Evolutionary conservation across 306 rosid species (phyloP).

Genomic region (Cyamopsis tetragonoloba): DNA sequence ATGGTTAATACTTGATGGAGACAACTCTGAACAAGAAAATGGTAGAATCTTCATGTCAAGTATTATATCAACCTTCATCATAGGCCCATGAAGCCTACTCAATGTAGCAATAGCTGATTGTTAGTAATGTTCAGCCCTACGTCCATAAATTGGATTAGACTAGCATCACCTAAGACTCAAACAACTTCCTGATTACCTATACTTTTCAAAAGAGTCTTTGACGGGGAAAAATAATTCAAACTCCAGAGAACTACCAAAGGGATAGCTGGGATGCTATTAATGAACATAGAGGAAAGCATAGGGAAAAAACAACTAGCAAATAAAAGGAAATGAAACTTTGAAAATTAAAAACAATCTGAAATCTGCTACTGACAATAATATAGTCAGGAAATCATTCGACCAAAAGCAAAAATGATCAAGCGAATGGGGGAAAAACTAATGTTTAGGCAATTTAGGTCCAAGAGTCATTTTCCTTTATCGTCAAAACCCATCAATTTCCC

Average conservation of each 20-base stretch:
- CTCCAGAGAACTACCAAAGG: background rate
- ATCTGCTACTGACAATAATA: background rate
- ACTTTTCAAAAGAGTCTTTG: background rate
- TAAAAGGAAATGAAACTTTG: background rate
- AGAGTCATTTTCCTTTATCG: background rate
- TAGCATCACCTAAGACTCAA: background rate
- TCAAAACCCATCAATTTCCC: background rate
- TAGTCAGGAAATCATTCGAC: background rate
- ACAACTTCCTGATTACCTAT: background rate
- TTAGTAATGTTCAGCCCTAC: background rate
- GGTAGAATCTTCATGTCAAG: background rate
- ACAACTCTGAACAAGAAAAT: background rate
- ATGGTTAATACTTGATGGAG: background rate
- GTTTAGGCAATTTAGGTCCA: background rate
- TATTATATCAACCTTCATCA: background rate
- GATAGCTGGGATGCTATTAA: background rate
- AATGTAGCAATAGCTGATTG: background rate
- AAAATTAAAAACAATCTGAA: background rate
- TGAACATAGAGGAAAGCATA: background rate
- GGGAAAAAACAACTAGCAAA: background rate
- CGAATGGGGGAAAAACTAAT: background rate
- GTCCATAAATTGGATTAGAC: conserved; percentile 10
- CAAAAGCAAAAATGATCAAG: background rate
- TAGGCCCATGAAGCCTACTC: background rate
- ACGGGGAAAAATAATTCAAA: background rate